Conservation (phyloP, 2,329 filamentous ascomycete genomes). For the Fusarium pseudocircinatum region DNA sequence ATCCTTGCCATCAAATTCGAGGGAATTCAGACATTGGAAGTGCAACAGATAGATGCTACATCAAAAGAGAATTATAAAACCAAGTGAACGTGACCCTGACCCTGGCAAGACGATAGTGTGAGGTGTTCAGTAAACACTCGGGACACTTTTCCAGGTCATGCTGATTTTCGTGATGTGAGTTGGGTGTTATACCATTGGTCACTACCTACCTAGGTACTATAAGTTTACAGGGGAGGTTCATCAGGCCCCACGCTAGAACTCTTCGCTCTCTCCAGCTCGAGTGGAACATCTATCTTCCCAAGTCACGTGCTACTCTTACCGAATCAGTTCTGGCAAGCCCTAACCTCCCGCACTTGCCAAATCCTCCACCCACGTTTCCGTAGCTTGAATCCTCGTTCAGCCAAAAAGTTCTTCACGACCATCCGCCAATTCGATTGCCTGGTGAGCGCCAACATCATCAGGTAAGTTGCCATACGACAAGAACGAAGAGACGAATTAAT, state of each 20-base stretch:
- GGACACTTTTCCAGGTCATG: neutral
- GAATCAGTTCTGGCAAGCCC: neutral
- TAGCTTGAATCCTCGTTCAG: conserved; percentile 43
- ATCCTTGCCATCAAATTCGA: conserved; percentile 19
- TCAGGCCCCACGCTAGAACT: conserved; percentile 18
- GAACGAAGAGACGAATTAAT: conserved; percentile 33
- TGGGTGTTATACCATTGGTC: neutral
- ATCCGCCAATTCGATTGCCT: conserved; percentile 59
- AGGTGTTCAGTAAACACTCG: neutral
- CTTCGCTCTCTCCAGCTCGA: neutral
- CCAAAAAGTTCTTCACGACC: conserved; percentile 52
- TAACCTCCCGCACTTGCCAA: neutral
- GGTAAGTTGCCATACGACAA: conserved; percentile 51
- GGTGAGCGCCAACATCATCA: conserved; percentile 60
- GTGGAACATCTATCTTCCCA: conserved; percentile 39
- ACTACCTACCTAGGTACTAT: too few species aligned
- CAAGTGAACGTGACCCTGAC: neutral
- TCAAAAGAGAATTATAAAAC: neutral
- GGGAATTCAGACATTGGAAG: neutral
- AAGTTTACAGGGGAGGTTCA: neutral
- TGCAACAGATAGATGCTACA: neutral
- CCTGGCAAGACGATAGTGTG: neutral
- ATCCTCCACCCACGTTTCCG: conserved; percentile 9
- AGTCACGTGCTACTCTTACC: neutral
- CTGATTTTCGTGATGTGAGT: neutral